Evolutionary conservation across 2,329 filamentous ascomycete species (phyloP).

Genomic region (Trichoderma cornu-damae): DNA sequence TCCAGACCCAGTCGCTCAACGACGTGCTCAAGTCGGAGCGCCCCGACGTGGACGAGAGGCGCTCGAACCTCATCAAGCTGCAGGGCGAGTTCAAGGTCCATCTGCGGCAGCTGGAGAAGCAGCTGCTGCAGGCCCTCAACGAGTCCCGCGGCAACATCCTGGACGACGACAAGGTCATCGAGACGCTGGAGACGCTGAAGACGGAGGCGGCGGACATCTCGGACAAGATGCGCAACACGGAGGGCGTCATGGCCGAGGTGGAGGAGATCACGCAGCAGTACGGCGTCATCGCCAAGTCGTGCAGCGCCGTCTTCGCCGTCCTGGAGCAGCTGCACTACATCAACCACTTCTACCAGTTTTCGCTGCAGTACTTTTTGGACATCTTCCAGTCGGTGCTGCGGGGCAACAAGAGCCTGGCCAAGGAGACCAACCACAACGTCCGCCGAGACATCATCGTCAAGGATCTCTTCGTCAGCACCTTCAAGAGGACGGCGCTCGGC

Average conservation of each 20-base stretch:
- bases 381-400: conserved; percentile 93
- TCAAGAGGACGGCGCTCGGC: conserved; percentile 88
- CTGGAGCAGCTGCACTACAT: conserved; percentile 96
- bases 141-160: conserved; percentile 97
- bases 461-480: conserved; percentile 85
- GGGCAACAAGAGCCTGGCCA: conserved; percentile 66
- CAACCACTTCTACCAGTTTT: conserved; percentile 99
- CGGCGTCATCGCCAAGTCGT: conserved; percentile 85
- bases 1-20: conserved; percentile 96
- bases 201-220: conserved; percentile 96
- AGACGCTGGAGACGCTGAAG: conserved; percentile 95
- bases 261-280: conserved; percentile 95
- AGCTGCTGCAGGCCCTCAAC: conserved; percentile 88
- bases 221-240: conserved; percentile 90
- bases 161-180: conserved; percentile 96
- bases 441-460: conserved; percentile 87
- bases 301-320: conserved; percentile 95
- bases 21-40: conserved; percentile 96
- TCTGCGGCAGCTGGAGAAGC: conserved; percentile 89
- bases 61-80: conserved; percentile 95
- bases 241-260: conserved; percentile 97
- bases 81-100: conserved; percentile 99
- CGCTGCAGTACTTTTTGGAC: conserved; percentile 93
- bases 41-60: conserved; percentile 91
- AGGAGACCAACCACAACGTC: conserved; percentile 66